phyloP scores from a whole-genome alignment of 331 rosid species.

The Quercus phellos region DNA sequence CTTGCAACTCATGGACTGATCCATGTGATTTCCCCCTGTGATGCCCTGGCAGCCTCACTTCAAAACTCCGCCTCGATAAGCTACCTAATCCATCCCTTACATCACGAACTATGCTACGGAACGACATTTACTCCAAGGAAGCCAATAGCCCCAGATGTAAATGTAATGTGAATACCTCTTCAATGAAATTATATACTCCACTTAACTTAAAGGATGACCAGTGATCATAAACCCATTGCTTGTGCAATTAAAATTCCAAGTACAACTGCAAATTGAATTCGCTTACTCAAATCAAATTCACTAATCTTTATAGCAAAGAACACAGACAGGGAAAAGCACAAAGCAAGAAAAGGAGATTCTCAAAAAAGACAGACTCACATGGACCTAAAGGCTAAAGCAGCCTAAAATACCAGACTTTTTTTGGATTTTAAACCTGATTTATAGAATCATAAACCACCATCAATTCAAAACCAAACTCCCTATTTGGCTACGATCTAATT shows the following conservation, averaged over 20 bases:
- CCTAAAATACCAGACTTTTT: constrained; percentile 45
- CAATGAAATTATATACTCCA: constrained; percentile 10
- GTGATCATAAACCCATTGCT: constrained; percentile 7
- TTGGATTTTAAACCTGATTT: constrained; percentile 26
- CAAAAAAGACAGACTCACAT: constrained; percentile 44
- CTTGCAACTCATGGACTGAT: constrained; percentile 58
- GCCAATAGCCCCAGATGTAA: constrained; percentile 25
- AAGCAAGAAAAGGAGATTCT: constrained; percentile 49
- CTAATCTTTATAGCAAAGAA: constrained; percentile 35
- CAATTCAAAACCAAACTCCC: constrained; percentile 28
- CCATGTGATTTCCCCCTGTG: constrained; percentile 68
- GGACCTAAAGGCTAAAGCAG: constrained; percentile 60
- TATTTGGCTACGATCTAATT: constrained; percentile 13
- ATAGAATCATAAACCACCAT: neutral
- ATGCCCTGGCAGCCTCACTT: constrained; percentile 69
- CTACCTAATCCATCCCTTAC: constrained; percentile 92
- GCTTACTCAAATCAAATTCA: constrained; percentile 27
- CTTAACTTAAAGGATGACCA: constrained; percentile 18
- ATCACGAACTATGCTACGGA: constrained; percentile 87
- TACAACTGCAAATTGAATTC: constrained; percentile 46
- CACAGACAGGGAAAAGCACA: constrained; percentile 46
- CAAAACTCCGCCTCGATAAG: constrained; percentile 79
- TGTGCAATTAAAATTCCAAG: neutral
- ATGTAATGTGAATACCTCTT: neutral
- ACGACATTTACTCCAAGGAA: constrained; percentile 60